Evolutionary conservation across 164 flowering plant species (phyloP), one percentile per base, ranked within the genome.

Genomic region (Berberis thunbergii): DNA sequence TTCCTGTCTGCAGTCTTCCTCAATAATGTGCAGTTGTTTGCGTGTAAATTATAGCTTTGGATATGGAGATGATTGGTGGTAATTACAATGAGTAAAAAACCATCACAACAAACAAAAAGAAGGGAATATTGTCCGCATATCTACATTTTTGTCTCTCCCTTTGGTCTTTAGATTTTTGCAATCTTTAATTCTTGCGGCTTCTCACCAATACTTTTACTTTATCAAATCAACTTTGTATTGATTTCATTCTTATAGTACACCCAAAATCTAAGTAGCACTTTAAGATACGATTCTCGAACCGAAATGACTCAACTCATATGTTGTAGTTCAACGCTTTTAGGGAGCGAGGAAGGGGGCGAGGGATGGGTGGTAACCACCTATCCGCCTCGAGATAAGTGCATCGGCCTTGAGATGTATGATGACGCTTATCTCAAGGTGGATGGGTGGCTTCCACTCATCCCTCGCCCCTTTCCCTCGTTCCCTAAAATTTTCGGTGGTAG

Each of bases 21-120:
- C 39, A 54, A 48, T 48, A 7, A 2, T 7, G 50, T 48, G 50
- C 4, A 41, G 2, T 41, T 4, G 41, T 57, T 10, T 41, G 5
- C 40, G 42, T 2, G 41, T 11, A 38, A 54, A 6, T 0, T 41
- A 26, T 10, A 13, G 9, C 43, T 49, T 48, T 44, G 55, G 55
- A 41, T 62, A 41, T 62, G 55, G 64, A 49, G 63, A 60, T 60
- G 40, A 8, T 62, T 10, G 65, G 65, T 63, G 65, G 56, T 63
- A 42, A 52, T 63, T 63, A 49, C 65, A 63, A 63, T 39, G 45
- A 53, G 12, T 45, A 40, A 61, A 54, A 60, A 52, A 57, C 11
- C 64, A 69, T 57, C 68, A 65, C 44, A 49, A 61, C 63, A 26
- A 26, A 26, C 26, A 26, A 26, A 26, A 26, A 26, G 38, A 52